Base-by-base conservation (phyloP, 2,329 filamentous ascomycete genomes). In the Penicillium sp. region DNA sequence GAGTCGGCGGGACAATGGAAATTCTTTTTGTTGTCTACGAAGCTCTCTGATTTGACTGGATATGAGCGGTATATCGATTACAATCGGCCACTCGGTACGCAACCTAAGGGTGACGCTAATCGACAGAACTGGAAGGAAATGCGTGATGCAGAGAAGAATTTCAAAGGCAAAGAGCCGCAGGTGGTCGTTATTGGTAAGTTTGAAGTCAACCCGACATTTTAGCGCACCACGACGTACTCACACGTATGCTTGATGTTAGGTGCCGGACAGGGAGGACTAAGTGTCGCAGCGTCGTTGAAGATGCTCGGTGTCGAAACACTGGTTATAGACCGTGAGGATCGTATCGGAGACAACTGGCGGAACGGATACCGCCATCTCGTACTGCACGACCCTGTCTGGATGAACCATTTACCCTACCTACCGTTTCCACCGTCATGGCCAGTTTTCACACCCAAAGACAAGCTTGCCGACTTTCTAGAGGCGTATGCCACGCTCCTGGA, bases 381-480 rank as follows among this genome's bases (percentile, higher is more conserved):
- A 1, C 80, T 87, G 0, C 86, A 90, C 62, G 86, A 89, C 62
- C 84, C 85, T 0, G 82, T 88, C 2, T 85, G 75, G 68, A 77
- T 73, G 55, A 71, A 74, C 51, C 75, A 78, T 63, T 73, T 88
- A 74, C 83, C 86, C 0, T 89, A 87, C 66, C 62, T 90, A 3
- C 72, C 74, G 0, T 90, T 89, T 65, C 87, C 86, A 0, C 65
- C 78, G 0, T 79, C 79, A 52, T 90, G 86, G 86, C 86, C 86
- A 3, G 74, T 87, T 16, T 90, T 87, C 67, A 88, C 85, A 0
- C 85, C 86, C 5, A 89, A 89, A 65, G 86, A 89, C 68, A 89
- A 89, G 65, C 74, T 89, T 0, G 87, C 78, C 1, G 83, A 88
- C 45, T 90, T 83, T 71, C 84, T 89, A 59, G 85, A 88, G 61